phyloP scores from a whole-genome alignment of 2,329 filamentous ascomycete species.

The Thelonectria olida region DNA sequence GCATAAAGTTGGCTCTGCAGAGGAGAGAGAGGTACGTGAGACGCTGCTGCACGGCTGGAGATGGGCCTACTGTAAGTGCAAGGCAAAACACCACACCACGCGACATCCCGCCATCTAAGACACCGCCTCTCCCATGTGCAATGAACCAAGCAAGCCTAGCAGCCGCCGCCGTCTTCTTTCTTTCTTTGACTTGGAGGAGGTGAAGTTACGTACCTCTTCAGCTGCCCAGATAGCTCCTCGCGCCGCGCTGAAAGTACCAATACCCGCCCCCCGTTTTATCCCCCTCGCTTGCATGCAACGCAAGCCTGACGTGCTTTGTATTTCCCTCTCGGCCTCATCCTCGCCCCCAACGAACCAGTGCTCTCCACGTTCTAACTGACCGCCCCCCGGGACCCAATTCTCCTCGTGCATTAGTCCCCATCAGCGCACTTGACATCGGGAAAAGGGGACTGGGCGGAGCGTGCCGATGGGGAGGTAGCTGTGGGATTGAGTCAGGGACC shows the following conservation, averaged over 20 bases:
- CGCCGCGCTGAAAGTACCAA: too few relatives aligned
- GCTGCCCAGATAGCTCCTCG: too few relatives aligned
- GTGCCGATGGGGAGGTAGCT: conserved; percentile 14
- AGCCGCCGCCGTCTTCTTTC: too few relatives aligned
- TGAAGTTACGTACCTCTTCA: too few relatives aligned
- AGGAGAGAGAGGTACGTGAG: too few relatives aligned
- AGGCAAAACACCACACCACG: conserved; percentile 11
- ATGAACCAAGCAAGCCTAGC: too few relatives aligned
- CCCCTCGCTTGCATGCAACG: conserved; percentile 23
- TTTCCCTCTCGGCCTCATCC: neutral
- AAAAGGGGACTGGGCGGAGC: conserved; percentile 3
- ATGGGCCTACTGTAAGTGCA: too few relatives aligned
- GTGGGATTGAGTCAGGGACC: too few relatives aligned
- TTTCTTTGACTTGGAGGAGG: too few relatives aligned
- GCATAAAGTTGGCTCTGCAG: neutral
- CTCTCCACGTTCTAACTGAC: conserved; percentile 27
- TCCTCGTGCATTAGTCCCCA: neutral
- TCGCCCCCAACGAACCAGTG: conserved; percentile 28
- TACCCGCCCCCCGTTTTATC: neutral
- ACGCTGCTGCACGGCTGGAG: too few relatives aligned
- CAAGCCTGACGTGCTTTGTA: conserved; percentile 22
- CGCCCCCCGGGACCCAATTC: neutral
- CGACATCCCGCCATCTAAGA: conserved; percentile 9
- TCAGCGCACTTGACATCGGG: too few relatives aligned
- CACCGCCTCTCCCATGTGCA: conserved; percentile 21